These are phyloP conservation scores for Petunia secreta DNA, from an alignment of 257 asterid genomes.

Conservation along the genomic window DNA sequence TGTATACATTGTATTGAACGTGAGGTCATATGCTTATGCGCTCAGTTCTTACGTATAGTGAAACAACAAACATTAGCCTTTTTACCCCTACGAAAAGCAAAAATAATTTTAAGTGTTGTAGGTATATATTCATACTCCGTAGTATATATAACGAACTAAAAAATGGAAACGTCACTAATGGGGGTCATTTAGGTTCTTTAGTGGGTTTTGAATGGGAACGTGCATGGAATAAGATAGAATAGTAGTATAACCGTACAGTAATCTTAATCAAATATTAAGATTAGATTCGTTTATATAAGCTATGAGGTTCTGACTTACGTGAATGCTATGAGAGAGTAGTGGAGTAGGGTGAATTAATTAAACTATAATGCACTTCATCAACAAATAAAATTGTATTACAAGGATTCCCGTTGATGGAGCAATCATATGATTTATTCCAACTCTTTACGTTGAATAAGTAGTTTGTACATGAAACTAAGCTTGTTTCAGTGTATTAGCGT, in stretches of 20 bases:
- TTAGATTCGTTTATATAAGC: constrained; percentile 1
- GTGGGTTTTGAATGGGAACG: neutral
- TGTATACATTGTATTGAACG: neutral
- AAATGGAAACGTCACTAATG: constrained; percentile 10
- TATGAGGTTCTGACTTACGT: too few relatives aligned
- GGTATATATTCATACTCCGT: constrained; percentile 8
- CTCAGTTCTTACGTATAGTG: neutral
- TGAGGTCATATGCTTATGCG: constrained; percentile 21
- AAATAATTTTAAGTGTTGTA: neutral
- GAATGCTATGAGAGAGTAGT: neutral
- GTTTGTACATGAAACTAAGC: neutral
- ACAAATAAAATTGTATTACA: neutral
- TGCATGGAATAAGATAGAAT: neutral
- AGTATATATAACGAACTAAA: neutral
- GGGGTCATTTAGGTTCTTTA: neutral
- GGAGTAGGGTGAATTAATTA: constrained; percentile 10
- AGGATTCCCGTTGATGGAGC: neutral
- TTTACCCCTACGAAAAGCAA: neutral
- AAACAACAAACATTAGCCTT: neutral
- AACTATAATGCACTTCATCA: neutral
- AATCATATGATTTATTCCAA: neutral
- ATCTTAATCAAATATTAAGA: neutral
- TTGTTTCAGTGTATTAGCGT: too few relatives aligned
- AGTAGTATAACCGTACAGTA: neutral
- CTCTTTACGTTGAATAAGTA: constrained; percentile 14